A percentile compares a stretch with the other conserved stretches of the same genome.
phyloP scores from a whole-genome alignment of 345 rosid genomes.

The Melastoma malabathricum region DNA sequence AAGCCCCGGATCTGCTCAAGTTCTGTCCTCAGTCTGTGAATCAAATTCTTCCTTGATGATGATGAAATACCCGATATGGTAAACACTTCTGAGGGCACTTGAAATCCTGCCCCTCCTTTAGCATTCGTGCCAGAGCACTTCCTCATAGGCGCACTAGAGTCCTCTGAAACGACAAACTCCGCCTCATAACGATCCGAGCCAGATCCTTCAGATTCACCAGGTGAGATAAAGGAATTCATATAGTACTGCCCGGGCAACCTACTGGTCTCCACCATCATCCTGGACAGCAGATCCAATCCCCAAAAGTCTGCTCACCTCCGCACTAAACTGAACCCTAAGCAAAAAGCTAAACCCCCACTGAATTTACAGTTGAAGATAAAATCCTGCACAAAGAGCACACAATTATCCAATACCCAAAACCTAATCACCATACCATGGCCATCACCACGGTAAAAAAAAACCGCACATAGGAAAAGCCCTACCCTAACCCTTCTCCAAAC shows the following conservation, averaged over 20 bases:
- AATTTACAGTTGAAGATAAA: too few relatives aligned
- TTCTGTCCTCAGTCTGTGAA: conserved; percentile 42
- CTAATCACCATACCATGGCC: too few relatives aligned
- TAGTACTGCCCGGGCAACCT: conserved; percentile 42
- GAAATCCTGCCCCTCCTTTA: conserved; percentile 32
- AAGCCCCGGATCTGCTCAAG: conserved; percentile 57
- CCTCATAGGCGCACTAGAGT: conserved; percentile 37
- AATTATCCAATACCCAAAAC: too few relatives aligned
- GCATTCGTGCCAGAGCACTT: conserved; percentile 46
- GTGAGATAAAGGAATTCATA: conserved; percentile 29
- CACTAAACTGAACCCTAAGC: too few relatives aligned
- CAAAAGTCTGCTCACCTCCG: too few relatives aligned
- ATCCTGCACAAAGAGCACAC: too few relatives aligned
- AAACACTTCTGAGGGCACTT: conserved; percentile 49
- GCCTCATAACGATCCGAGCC: conserved; percentile 63
- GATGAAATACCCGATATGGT: conserved; percentile 45
- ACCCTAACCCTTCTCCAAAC: too few relatives aligned
- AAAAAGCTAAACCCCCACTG: too few relatives aligned
- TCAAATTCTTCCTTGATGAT: conserved; percentile 53
- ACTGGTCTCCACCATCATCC: conserved; percentile 45
- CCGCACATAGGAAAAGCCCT: too few relatives aligned
- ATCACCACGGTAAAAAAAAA: too few relatives aligned
- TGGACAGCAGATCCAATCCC: conserved; percentile 7
- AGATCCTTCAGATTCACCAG: conserved; percentile 72
- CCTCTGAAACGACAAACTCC: conserved; percentile 61